Base-by-base conservation (phyloP, 306 rosid genomes). In the Abrus pulchellus region DNA sequence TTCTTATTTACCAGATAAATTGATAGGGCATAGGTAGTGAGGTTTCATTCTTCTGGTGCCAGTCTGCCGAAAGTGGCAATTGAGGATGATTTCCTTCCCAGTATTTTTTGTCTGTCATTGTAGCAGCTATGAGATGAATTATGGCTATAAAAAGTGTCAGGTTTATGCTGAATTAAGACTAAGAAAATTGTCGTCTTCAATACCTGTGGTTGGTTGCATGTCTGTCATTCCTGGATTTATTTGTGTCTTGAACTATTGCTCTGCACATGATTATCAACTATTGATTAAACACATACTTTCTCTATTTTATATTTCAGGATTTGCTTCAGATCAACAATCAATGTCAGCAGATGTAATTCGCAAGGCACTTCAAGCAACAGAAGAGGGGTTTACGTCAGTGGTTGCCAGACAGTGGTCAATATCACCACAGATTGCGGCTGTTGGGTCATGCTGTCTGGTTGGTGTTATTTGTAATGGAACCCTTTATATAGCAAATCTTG, bases 371-470 rank as follows among this genome's bases (percentile, higher is more conserved):
- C 93, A 90, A 86, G 98, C 97, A 73, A 94, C 98, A 1, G 98
- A 94, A 82, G 98, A 94, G 30, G 98, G 93, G 33, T 94, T 94
- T 82, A 65, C 79, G 72, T 92, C 97, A 14, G 68, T 90, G 61
- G 98, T 94, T 29, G 83, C 94, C 6, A 85, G 72, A 70, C 92
- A 92, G 80, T 92, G 94, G 93, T 76, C 93, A 7, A 49, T 81
- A 52, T 84, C 88, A 33, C 90, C 98, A 29, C 98, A 94, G 78
- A 90, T 94, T 75, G 98, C 98, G 52, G 96, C 98, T 2, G 98
- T 94, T 70, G 98, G 98, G 20, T 94, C 98, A 6, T 94, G 98
- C 77, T 92, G 94, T 90, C 97, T 94, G 57, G 97, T 87, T 52
- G 94, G 97, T 73, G 90, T 94, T 78, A 81, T 94, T 68, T 92